Evolutionary conservation across 176 grass and related monocot genomes (phyloP).

Genomic region (Urochloa ruziziensis): DNA sequence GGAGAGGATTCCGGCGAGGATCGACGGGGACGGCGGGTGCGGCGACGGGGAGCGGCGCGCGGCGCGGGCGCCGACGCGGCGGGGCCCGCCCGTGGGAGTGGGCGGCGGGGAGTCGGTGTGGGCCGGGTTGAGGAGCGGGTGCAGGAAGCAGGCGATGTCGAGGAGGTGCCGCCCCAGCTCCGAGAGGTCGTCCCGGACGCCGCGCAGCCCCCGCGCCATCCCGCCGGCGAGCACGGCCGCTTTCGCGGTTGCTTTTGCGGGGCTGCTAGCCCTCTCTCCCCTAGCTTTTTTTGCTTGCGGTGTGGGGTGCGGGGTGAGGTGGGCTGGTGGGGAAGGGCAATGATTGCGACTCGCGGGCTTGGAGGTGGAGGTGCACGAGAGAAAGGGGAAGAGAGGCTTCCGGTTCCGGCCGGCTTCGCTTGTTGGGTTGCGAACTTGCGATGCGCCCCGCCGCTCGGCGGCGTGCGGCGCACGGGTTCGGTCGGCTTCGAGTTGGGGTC

Average conservation of each 20-base stretch:
- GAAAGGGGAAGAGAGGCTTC: not conserved
- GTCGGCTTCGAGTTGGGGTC: not conserved
- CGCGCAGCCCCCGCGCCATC: slow-evolving; percentile 91
- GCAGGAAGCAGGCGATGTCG: slow-evolving; percentile 92
- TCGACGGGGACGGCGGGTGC: slow-evolving; percentile 35
- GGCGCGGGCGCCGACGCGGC: not conserved
- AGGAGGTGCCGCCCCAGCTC: slow-evolving; percentile 92
- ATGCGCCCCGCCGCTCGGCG: not conserved
- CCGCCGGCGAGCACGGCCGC: not conserved
- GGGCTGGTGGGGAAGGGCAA: not conserved
- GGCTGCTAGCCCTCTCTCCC: not conserved
- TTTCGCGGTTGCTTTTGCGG: slow-evolving; percentile 11
- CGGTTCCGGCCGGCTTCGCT: not conserved
- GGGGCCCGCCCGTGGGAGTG: slow-evolving; percentile 32
- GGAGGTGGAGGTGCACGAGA: not conserved
- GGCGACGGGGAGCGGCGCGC: slow-evolving; percentile 31
- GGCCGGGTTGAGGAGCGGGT: slow-evolving; percentile 64
- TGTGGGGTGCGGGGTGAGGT: not conserved
- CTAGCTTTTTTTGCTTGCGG: too few relatives aligned
- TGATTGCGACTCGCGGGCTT: slow-evolving; percentile 19
- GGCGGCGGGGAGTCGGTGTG: slow-evolving; percentile 78
- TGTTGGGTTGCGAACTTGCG: not conserved
- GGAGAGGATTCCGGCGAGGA: slow-evolving; percentile 75
- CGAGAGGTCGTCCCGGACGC: slow-evolving; percentile 91
- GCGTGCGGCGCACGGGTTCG: not conserved